These are phyloP conservation scores for Sugiyamaella neomexicana DNA, from an alignment of 1,139 yeast genomes.

Conservation along the genomic window DNA sequence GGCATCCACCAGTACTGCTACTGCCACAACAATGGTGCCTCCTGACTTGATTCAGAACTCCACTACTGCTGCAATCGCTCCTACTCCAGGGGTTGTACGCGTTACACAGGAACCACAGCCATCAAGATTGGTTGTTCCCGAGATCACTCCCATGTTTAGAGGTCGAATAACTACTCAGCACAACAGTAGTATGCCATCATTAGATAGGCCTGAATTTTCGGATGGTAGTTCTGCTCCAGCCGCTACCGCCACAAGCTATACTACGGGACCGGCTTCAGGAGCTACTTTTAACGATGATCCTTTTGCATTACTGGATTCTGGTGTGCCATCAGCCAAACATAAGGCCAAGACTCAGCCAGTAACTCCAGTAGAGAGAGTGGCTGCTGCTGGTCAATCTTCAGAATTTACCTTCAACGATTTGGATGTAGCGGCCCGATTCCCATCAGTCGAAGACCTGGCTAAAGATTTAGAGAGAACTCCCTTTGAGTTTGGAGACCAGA, in stretches of 20 bases:
- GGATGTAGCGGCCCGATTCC: slow-evolving; percentile 34
- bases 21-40: slow-evolving; percentile 16
- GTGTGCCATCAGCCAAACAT: background rate
- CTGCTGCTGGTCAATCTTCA: background rate
- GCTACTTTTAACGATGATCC: slow-evolving; percentile 16
- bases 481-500: slow-evolving; percentile 20
- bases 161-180: slow-evolving; percentile 28
- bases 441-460: slow-evolving; percentile 41
- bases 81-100: slow-evolving; percentile 13
- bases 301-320: slow-evolving; percentile 16
- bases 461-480: slow-evolving; percentile 30
- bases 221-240: background rate
- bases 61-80: slow-evolving; percentile 12
- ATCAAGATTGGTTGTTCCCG: slow-evolving; percentile 26
- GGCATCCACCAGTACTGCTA: slow-evolving; percentile 19
- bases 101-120: slow-evolving; percentile 7
- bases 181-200: slow-evolving; percentile 14
- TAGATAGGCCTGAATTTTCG: background rate
- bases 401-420: slow-evolving; percentile 9
- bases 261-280: slow-evolving; percentile 10
- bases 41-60: slow-evolving; percentile 9
- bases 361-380: slow-evolving; percentile 9
- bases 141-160: slow-evolving; percentile 33
- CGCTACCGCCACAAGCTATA: too few relatives aligned
- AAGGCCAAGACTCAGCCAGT: slow-evolving; percentile 21